Evolutionary conservation across 2,329 filamentous ascomycete species (phyloP), one percentile per base, ranked within the genome.

Genomic region (Ophiobolus disseminans): DNA sequence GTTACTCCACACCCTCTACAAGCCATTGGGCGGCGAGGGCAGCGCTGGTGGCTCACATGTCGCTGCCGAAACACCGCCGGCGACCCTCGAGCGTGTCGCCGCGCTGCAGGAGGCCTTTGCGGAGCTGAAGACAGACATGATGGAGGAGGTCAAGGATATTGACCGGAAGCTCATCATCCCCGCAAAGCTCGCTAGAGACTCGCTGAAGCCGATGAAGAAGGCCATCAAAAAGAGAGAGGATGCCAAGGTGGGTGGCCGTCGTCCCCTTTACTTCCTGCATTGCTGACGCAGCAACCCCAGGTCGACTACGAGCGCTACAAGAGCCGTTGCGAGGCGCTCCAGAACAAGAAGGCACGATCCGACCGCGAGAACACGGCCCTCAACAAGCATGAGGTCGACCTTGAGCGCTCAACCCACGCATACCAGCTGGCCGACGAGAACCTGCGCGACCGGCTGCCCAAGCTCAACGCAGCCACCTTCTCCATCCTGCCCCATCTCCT

Each of bases 171-270:
- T 94, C 55, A 82, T 92, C 43, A 80, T 80, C 48, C 89, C 90
- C 0, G 87, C 87, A 3, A 83, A 82, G 48, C 82, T 87, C 42
- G 88, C 88, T 6, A 87, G 85, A 62, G 84, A 87, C 42, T 83
- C 77, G 44, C 79, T 93, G 50, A 83, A 86, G 57, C 86, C 88
- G 2, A 80, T 94, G 68, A 86, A 88, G 65, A 94, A 91, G 75
- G 87, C 86, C 1, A 90, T 95, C 65, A 94, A 93, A 75, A 91
- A 90, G 72, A 80, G 91, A 37, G 89, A 94, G 67, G 89, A 92
- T 63, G 89, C 86, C 74, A 87, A 90, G 75, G 81, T 82, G 50
- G 8, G 66, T 13, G n/a, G n/a, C n/a, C n/a, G n/a, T 22, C 25
- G 8, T 25, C 16, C 16, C 11, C 14, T 32, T 17, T 14, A 13